Base-by-base conservation (phyloP, 202 grass and related monocot species). In the Sporobolus alterniflorus region DNA sequence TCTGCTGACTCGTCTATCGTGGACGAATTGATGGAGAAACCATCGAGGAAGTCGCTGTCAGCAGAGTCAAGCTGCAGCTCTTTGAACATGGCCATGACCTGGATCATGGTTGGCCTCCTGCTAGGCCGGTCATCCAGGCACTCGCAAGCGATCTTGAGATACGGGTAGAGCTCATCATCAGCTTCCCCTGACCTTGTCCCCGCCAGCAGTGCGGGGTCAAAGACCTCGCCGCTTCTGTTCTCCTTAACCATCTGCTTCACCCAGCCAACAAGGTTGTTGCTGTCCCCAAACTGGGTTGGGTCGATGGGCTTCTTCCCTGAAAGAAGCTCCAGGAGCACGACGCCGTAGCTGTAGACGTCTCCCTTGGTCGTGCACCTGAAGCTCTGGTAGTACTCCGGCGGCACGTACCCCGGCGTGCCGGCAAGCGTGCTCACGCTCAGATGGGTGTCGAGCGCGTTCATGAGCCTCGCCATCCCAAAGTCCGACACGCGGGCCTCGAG, bases 41-140 rank as follows among this genome's bases (percentile, higher is more conserved):
- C 87, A 18, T 99, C 96, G 0, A 96, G 86, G 81, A 94, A 84
- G 67, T 94, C 96, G 2, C 88, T 94, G 64, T 99, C 96, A 0
- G 93, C 96, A 0, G 93, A 83, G 33, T 95, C 93, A 13, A 91
- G 89, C 57, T 99, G 91, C 14, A 94, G 88, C 83, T 99, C 96
- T 52, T 94, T 99, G 44, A 99, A 96, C 96, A 99, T 99, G 0
- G 96, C 96, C 88, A 99, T 99, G 36, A 99, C 96, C 88, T 99
- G 96, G 28, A 99, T 99, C 96, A 99, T 99, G 11, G 89, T 99
- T 24, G 96, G 96, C 56, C 96, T 91, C 22, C 63, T 81, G 34
- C 71, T 68, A 1, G 93, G 87, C 51, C 93, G 87, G 44, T 99
- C 96, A 11, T 99, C 91, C 75, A 99, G 65, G 79, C 96, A 99